These are phyloP conservation scores for Pseudocercospora crystallina DNA, from an alignment of 2,329 filamentous ascomycete species.

Conservation along the genomic window DNA sequence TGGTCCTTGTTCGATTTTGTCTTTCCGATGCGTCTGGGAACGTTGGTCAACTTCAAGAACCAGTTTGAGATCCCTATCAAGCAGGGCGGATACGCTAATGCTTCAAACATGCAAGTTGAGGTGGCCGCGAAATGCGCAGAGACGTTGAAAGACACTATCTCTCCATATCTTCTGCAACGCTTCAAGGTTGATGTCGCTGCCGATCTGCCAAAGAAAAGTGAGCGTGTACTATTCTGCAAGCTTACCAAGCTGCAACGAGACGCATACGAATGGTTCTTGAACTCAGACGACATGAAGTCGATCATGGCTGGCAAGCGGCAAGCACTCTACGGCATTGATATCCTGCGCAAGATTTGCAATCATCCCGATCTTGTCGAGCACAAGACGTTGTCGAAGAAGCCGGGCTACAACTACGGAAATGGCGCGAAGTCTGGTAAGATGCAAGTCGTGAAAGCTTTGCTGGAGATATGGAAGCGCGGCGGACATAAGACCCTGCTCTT, in stretches of 20 bases:
- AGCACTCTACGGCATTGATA: slow-evolving; percentile 85
- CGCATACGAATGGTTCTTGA: slow-evolving; percentile 77
- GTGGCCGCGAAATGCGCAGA: slow-evolving; percentile 93
- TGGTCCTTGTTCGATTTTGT: slow-evolving; percentile 99
- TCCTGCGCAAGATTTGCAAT: slow-evolving; percentile 94
- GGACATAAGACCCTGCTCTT: slow-evolving; percentile 94
- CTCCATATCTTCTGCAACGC: slow-evolving; percentile 86
- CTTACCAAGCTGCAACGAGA: slow-evolving; percentile 75
- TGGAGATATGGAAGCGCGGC: slow-evolving; percentile 86
- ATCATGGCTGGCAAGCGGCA: slow-evolving; percentile 75
- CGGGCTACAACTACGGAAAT: slow-evolving; percentile 74
- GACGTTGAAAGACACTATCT: slow-evolving; percentile 89
- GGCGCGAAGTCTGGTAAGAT: slow-evolving; percentile 86
- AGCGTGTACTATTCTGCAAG: slow-evolving; percentile 95
- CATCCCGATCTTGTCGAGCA: slow-evolving; percentile 86
- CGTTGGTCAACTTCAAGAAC: slow-evolving; percentile 82
- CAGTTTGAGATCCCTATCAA: slow-evolving; percentile 94
- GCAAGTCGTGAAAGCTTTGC: slow-evolving; percentile 84
- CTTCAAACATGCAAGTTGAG: slow-evolving; percentile 89
- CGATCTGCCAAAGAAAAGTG: slow-evolving; percentile 91
- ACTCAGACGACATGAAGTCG: slow-evolving; percentile 79
- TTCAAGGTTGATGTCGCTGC: slow-evolving; percentile 92
- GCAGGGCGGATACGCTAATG: slow-evolving; percentile 91
- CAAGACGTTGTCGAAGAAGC: slow-evolving; percentile 56
- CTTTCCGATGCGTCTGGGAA: slow-evolving; percentile 92